Base-by-base conservation (phyloP, 75 land plant genomes). In the Ceratopteris richardii region DNA sequence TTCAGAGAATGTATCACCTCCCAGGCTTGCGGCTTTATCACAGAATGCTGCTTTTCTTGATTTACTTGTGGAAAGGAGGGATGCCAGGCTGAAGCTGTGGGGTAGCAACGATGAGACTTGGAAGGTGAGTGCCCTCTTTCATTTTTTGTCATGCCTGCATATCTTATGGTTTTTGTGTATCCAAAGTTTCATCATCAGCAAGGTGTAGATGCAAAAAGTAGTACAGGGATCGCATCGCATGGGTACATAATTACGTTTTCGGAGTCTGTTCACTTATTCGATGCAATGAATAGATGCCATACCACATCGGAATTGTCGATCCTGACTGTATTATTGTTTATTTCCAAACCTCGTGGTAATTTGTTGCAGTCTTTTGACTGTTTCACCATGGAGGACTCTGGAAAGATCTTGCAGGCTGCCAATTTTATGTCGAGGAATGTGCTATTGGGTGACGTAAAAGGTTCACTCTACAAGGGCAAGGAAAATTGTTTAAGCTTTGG, bases 21-120 rank as follows among this genome's bases (percentile, higher is more conserved):
- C 54, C 22, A 52, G 54, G 27, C 54, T 52, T 14, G 54, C 54
- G 4, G 54, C 54, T 28, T 23, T 52, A 6, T 19, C 24, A 23
- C 54, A 26, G 28, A 52, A 23, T 23, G 54, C 54, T 23, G 54
- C 54, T 12, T 14, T 52, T 3, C 29, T 52, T 19, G 54, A 52
- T 21, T 52, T 28, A 52, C 54, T 52, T 52, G 54, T 52, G 18
- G 54, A 52, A 52, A 52, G 54, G 54, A 25, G 54, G 22, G 54
- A 52, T 52, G 54, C 54, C 22, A 52, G 24, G 28, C 24, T 52
- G 29, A 52, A 52, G 54, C 54, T 23, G 3, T 52, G 54, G 54
- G 54, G 28, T 4, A 52, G 14, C 14, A 24, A 2, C 25, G 54
- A 52, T 23, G 54, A 26, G 3, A 22, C 54, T 52, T 52, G 54